Base-by-base conservation (phyloP, 768 basidiomycete species). In the Tulasnella sp. region DNA sequence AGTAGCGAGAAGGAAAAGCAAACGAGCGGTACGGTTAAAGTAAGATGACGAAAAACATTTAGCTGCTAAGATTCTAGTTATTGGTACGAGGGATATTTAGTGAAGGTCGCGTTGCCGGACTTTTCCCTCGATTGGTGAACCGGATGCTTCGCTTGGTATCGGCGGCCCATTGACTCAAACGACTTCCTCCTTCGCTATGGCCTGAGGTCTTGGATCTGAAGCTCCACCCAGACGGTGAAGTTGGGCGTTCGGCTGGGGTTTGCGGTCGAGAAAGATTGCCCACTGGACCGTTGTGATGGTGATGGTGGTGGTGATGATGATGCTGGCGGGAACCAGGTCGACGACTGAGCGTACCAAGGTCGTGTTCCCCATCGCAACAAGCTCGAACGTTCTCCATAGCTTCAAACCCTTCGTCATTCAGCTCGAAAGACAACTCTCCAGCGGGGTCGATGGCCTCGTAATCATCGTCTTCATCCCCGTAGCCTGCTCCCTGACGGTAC, bases 321-420 rank as follows among this genome's bases (percentile, higher is more conserved):
- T 90, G 89, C 21, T 88, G 88, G 48, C 80, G 81, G 75, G 80
- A 80, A 31, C 76, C 78, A 24, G 79, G 40, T 87, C 88, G 48
- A 88, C 86, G 58, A 9, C 78, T 77, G 56, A 84, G 77, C 80
- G 88, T 89, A 0, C 94, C 94, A 24, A 96, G 94, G 0, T 94
- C 95, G 85, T 96, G 95, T 75, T 90, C 88, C 27, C 94, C 94
- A 84, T 95, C 94, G 82, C 94, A 96, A 84, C 94, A 96, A 0
- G 93, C 96, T 34, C 97, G 90, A 31, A 98, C 96, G 83, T 99
- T 98, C 87, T 98, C 97, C 77, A 99, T 85, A 0, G 96, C 96
- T 83, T 98, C 97, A 84, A 90, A 99, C 31, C 88, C 88, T 27
- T 91, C 92, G 27, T 90, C 93, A 82, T 96, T 92, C 42, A 96